Evolutionary conservation across 2,329 filamentous ascomycete genomes (phyloP).

Genomic region (Colletotrichum sp.): DNA sequence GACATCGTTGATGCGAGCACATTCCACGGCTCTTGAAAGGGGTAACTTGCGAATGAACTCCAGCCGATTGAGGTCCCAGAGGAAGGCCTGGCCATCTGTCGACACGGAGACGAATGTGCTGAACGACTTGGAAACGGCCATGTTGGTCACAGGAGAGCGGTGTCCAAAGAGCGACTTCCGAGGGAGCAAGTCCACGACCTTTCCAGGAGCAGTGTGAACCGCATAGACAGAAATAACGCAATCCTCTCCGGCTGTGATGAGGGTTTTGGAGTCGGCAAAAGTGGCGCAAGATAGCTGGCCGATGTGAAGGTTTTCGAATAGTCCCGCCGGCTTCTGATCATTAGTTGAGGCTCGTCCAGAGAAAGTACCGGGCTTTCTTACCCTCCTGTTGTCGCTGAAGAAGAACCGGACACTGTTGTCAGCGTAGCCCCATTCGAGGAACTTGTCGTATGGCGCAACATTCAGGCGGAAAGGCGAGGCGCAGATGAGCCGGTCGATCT

Average conservation of each 20-base stretch:
- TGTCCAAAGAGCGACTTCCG: slow-evolving; percentile 89
- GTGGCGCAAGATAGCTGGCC: slow-evolving; percentile 84
- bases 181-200: slow-evolving; percentile 79
- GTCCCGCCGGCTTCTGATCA: slow-evolving; percentile 65
- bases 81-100: slow-evolving; percentile 78
- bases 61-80: slow-evolving; percentile 94
- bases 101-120: slow-evolving; percentile 87
- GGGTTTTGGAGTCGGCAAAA: slow-evolving; percentile 87
- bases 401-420: slow-evolving; percentile 95
- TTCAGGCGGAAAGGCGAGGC: slow-evolving; percentile 86
- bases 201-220: slow-evolving; percentile 66
- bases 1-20: slow-evolving; percentile 86
- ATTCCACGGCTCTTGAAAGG: slow-evolving; percentile 65
- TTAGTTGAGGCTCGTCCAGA: slow-evolving; percentile 27
- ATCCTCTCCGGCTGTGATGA: slow-evolving; percentile 91
- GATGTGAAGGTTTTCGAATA: slow-evolving; percentile 93
- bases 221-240: slow-evolving; percentile 89
- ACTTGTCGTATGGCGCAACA: slow-evolving; percentile 90
- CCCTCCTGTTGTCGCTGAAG: slow-evolving; percentile 79
- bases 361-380: slow-evolving; percentile 31
- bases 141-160: slow-evolving; percentile 78
- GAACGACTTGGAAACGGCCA: slow-evolving; percentile 87
- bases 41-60: slow-evolving; percentile 83
- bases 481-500: slow-evolving; percentile 82
- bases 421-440: slow-evolving; percentile 94